phyloP scores from a whole-genome alignment of 768 basidiomycete species.

The Crassisporium funariophilum region DNA sequence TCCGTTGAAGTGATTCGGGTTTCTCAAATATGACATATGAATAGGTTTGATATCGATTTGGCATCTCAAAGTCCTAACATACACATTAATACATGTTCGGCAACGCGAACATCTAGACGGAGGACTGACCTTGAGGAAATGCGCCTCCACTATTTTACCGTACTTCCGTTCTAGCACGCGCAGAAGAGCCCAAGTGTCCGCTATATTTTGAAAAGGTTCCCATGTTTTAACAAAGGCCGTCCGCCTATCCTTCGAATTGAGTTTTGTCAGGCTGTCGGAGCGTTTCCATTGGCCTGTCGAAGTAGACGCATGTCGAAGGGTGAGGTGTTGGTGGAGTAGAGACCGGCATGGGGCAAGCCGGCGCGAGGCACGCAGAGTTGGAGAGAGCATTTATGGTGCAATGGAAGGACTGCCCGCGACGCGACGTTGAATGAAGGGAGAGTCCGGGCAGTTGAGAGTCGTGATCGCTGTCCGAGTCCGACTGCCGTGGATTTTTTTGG shows the following conservation, averaged over 20 bases:
- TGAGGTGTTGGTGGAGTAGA: background rate
- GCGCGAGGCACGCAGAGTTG: slow-evolving; percentile 2
- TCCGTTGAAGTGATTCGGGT: slow-evolving; percentile 37
- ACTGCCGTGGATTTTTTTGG: slow-evolving; percentile 5
- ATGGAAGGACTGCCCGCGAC: background rate
- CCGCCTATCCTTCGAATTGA: slow-evolving; percentile 11
- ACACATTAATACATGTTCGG: background rate
- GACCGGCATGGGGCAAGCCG: slow-evolving; percentile 9
- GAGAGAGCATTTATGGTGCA: slow-evolving; percentile 9
- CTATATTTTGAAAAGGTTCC: slow-evolving; percentile 43
- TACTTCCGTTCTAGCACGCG: slow-evolving; percentile 58
- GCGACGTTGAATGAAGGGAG: slow-evolving; percentile 1
- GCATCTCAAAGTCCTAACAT: slow-evolving; percentile 49
- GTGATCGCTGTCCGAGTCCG: background rate
- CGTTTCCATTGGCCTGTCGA: too few relatives aligned
- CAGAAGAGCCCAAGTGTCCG: slow-evolving; percentile 53
- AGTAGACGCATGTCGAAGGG: background rate
- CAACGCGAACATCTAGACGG: background rate
- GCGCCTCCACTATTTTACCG: slow-evolving; percentile 48
- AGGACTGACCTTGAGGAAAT: slow-evolving; percentile 41
- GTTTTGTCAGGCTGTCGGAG: background rate
- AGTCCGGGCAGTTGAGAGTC: background rate
- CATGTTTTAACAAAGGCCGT: slow-evolving; percentile 44
- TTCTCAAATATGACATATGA: slow-evolving; percentile 50
- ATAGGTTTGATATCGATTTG: slow-evolving; percentile 42